Percentiles rank a stretch among this genome's conserved stretches.
Evolutionary conservation across 2,329 filamentous ascomycete genomes (phyloP).

Genomic region (Ambrosiella beaveri): DNA sequence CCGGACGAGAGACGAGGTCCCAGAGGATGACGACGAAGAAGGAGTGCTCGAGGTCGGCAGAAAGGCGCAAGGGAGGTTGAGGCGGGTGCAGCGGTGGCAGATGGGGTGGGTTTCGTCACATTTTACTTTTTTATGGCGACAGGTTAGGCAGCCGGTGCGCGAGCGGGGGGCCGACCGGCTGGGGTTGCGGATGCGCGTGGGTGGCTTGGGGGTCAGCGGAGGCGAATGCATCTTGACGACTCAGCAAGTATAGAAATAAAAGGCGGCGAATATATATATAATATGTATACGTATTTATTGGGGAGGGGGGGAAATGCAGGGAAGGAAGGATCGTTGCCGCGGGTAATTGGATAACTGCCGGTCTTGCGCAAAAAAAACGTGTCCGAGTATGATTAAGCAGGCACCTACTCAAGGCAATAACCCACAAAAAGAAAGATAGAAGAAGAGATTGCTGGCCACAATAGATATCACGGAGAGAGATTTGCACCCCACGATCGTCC

Average conservation of each 20-base stretch:
- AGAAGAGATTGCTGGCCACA: too few species aligned
- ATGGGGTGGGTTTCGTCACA: slow-evolving; percentile 1
- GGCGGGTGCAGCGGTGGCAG: background rate
- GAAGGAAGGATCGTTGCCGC: too few species aligned
- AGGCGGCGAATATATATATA: background rate
- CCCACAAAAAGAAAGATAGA: too few species aligned
- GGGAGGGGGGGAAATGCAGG: background rate
- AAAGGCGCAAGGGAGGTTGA: background rate
- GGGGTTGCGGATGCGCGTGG: background rate
- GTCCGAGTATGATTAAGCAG: too few species aligned
- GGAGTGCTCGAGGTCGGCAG: too few species aligned
- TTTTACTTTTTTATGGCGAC: slow-evolving; percentile 2
- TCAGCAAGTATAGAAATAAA: background rate
- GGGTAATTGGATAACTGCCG: too few species aligned
- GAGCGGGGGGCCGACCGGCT: slow-evolving; percentile 1
- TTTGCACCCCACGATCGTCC: too few species aligned
- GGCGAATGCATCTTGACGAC: background rate
- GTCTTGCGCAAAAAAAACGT: too few species aligned
- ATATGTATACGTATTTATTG: background rate
- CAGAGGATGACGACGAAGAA: too few species aligned
- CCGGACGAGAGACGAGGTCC: too few species aligned
- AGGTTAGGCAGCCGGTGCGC: background rate
- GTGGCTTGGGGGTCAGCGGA: background rate
- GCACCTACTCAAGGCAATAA: too few species aligned
- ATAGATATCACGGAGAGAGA: too few species aligned